Evolutionary conservation across 208 protist genomes (phyloP), one percentile per base, ranked within the genome.

Genomic region (Leishmania aethiopica): DNA sequence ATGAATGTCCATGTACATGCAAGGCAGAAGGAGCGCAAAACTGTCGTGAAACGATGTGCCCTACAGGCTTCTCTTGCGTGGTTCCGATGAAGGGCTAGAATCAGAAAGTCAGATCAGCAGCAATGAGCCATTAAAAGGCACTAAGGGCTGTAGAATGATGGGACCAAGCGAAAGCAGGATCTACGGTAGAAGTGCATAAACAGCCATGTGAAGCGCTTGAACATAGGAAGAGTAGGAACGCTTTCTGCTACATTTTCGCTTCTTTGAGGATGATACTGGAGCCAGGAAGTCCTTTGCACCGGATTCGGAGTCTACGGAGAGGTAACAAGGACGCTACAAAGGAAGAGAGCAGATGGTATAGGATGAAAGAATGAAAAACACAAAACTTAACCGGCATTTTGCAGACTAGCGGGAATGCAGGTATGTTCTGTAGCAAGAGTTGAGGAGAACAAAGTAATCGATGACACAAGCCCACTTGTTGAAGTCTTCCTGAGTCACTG

Each of bases 401-500:
- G 40, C 28, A 42, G 57, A 37, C 57, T 69, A 78, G 35, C 8
- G 78, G 0, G 79, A 75, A n/a, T 86, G 79, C 32, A 81, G 74
- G 75, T 83, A 83, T 1, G 79, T 64, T 35, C 79, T 17, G 79
- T 73, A 82, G 51, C 70, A 80, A 22, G 80, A 74, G n/a, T 86
- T 87, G 17, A 86, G 78, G n/a, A 83, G 37, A 42, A 85, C 84
- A 79, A 93, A 93, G 78, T 93, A 93, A 60, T 89, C 82, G 7
- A 91, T 70, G 13, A 85, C 86, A 19, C 75, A 53, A 28, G 73
- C 83, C 88, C 90, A 93, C 49, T 79, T 78, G 32, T 87, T 45
- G 19, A 90, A 84, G 51, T 90, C 84, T 32, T 87, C 74, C 13
- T 93, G 83, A 8, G 69, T 86, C 22, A 84, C 80, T 0, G 88